A percentile compares a stretch with the other conserved stretches of the same genome.
phyloP scores from a whole-genome alignment of 352 stramenopile species.

The Phytophthora sp. region DNA sequence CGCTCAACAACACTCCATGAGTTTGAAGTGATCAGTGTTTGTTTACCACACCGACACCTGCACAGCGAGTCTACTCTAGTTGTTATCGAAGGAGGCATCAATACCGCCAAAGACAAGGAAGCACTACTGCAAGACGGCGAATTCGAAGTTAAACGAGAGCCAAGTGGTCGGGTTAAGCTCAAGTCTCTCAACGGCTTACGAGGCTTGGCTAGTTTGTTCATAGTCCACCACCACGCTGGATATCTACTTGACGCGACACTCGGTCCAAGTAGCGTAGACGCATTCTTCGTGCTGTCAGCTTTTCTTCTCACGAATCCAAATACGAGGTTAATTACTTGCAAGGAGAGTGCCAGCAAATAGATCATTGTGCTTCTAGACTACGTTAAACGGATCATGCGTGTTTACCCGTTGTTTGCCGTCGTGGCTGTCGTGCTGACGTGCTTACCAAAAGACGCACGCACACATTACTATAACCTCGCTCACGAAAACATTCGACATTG shows the following conservation, averaged over 20 bases:
- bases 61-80: neutral
- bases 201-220: constrained; percentile 26
- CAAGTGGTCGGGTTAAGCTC: neutral
- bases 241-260: constrained; percentile 27
- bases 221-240: constrained; percentile 16
- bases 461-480: neutral
- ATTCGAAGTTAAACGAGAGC: neutral
- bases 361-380: neutral
- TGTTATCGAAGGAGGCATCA: neutral
- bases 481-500: neutral
- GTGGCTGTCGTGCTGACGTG: neutral
- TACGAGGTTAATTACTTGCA: neutral
- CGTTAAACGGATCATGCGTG: neutral
- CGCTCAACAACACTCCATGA: neutral
- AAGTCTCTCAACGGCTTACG: constrained; percentile 34
- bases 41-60: neutral
- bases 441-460: neutral
- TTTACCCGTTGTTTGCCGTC: neutral
- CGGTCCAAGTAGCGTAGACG: constrained; percentile 19
- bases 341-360: neutral
- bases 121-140: neutral
- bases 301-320: neutral
- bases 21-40: neutral
- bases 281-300: neutral
- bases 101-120: neutral